Evolutionary conservation across 805 yeast genomes (phyloP), one percentile per base, ranked within the genome.

Genomic region (Middelhovenomyces tepae): DNA sequence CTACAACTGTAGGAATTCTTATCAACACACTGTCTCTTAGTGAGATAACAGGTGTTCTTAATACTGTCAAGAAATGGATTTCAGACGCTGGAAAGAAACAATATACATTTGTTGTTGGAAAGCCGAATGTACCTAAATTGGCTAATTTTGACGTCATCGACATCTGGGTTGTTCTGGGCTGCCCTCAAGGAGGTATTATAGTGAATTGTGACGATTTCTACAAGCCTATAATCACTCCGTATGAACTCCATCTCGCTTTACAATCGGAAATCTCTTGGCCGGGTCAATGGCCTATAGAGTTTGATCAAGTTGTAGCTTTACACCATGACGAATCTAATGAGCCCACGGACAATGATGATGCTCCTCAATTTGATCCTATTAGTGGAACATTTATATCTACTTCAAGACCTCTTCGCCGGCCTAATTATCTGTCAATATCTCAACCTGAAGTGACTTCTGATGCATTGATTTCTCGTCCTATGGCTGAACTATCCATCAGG

Each of bases 101-200:
- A 44, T 91, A 91, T 51, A 71, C 85, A 52, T 86, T 91, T 60
- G 97, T 87, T 3, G 97, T 91, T 3, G 98, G 98, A 7, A 91
- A 91, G 55, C 97, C 97, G 7, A 91, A 91, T 50, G 96, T 91
- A 13, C 95, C 98, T 16, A 91, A 91, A 50, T 64, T 91, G 32
- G 98, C 97, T 7, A 91, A 91, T 54, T 91, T 91, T 53, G 98
- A 89, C 42, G 77, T 75, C n/a, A 72, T 91, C 9, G 97, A 91
- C 46, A 69, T 83, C 15, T 91, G 98, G 97, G 87, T 94, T 50
- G 72, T 91, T 8, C 57, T 91, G 9, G 98, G 98, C 0, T 91
- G 98, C 54, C 86, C 93, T 7, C 85, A 86, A 46, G 87, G 93
- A 34, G 98, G 98, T 4, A 78, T 89, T 16, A 75, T 89, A 22